Base-by-base conservation (phyloP, 805 yeast species). In the Candida boleticola region DNA sequence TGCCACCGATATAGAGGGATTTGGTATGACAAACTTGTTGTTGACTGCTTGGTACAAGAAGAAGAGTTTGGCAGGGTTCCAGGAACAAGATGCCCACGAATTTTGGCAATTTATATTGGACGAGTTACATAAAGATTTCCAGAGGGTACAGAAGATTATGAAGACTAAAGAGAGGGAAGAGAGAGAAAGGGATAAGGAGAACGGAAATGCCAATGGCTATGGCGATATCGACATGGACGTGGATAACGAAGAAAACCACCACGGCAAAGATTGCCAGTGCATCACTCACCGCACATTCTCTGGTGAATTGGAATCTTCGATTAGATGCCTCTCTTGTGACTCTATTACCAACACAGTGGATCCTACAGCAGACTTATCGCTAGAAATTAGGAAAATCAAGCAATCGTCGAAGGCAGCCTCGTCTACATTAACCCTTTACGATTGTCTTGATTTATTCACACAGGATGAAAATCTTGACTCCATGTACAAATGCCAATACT, bases 41-140 rank as follows among this genome's bases (percentile, higher is more conserved):
- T 74, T 79, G n/a, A 87, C 96, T 10, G 83, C 96, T 1, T 89
- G 97, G 92, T 83, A 82, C 53, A 82, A 83, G 36, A 86, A 88
- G 52, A 79, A 85, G 50, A 77, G 89, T 26, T 75, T 93, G 44
- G 96, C 97, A 0, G 99, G 99, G 1, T 90, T 90, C 51, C 85
- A 93, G 27, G 97, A 93, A 63, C 99, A 93, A 63, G 99, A 93
- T 60, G 98, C 99, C 0, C 99, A 93, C 64, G 99, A 93, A 63
- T 93, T 92, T 63, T 84, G 95, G 84, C 97, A 93, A 58, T 90
- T 92, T 58, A 57, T 92, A 22, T 71, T 92, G 29, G 86, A 92
- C 61, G 95, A 89, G 62, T 63, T 93, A 43, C 99, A 93, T 61
- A 45, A 40, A 36, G 66, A 61, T 37, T 40, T 50, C 41, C 50